Percentiles rank a stretch among this genome's conserved stretches.
phyloP scores from a whole-genome alignment of 2,329 filamentous ascomycete genomes.

The Colletotrichum sp. region DNA sequence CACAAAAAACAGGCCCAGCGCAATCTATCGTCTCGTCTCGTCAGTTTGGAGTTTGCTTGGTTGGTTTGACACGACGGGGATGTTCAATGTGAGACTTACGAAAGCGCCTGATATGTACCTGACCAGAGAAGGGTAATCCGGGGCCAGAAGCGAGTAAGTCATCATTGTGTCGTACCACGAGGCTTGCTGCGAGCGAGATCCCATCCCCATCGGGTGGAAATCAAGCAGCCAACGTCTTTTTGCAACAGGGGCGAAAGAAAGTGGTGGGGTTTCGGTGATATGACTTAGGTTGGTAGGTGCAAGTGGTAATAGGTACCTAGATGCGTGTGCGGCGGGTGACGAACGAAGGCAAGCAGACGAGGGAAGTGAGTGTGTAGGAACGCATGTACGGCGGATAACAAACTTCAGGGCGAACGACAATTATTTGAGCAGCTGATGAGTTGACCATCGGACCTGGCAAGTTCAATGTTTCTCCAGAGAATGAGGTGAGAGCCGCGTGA shows the following conservation, averaged over 20 bases:
- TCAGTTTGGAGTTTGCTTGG: background rate
- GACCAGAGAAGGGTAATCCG: constrained; percentile 34
- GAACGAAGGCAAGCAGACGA: background rate
- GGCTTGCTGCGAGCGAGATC: background rate
- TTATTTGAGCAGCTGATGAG: background rate
- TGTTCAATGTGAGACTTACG: constrained; percentile 30
- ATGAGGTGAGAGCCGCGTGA: background rate
- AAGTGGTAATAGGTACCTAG: background rate
- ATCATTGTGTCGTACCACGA: constrained; percentile 25
- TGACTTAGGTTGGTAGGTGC: background rate
- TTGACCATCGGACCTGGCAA: background rate
- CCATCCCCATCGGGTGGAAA: background rate
- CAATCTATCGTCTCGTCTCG: constrained; percentile 33
- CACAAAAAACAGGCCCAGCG: constrained; percentile 50
- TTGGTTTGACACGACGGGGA: background rate
- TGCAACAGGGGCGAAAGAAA: background rate
- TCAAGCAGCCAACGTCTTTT: background rate
- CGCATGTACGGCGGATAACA: background rate
- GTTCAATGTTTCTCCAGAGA: background rate
- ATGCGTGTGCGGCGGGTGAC: background rate
- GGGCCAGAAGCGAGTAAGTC: constrained; percentile 10
- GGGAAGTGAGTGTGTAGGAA: background rate
- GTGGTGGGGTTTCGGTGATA: background rate
- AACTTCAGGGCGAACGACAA: background rate
- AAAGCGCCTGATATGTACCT: constrained; percentile 42